phyloP scores from a whole-genome alignment of 2,329 filamentous ascomycete genomes.

The Penicillium frequentans region DNA sequence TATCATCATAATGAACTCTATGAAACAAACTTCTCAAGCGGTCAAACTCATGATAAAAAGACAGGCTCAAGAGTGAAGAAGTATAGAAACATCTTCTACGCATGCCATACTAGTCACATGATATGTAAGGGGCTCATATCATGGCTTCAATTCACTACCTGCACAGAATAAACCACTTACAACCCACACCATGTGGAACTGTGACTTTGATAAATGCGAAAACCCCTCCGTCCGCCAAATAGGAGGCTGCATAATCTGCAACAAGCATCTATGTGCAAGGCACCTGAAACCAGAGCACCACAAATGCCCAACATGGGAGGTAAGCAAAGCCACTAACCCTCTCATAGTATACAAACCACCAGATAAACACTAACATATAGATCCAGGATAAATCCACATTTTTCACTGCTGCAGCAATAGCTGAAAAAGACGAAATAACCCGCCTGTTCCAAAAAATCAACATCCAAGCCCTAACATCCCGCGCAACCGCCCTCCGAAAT shows the following conservation, averaged over 20 bases:
- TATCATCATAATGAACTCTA: not conserved
- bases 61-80: not conserved
- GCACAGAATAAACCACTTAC: not conserved
- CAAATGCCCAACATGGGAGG: conserved; percentile 39
- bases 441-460: conserved; percentile 38
- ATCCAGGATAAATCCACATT: conserved; percentile 37
- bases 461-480: conserved; percentile 35
- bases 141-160: not conserved
- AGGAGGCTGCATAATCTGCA: conserved; percentile 43
- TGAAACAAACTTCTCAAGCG: not conserved
- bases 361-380: not conserved
- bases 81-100: too few species aligned
- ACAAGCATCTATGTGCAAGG: conserved; percentile 38
- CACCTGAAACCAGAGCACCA: conserved; percentile 37
- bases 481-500: conserved; percentile 36
- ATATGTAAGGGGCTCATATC: not conserved
- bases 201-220: conserved; percentile 33
- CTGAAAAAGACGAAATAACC: conserved; percentile 37
- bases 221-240: conserved; percentile 36
- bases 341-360: not conserved
- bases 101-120: not conserved
- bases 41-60: not conserved
- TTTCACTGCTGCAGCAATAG: conserved; percentile 32
- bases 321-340: conserved; percentile 22
- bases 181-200: conserved; percentile 32